A percentile compares a stretch with the other conserved stretches of the same genome.
phyloP scores from a whole-genome alignment of 768 basidiomycete species.

The Tremella yokohamensis region DNA sequence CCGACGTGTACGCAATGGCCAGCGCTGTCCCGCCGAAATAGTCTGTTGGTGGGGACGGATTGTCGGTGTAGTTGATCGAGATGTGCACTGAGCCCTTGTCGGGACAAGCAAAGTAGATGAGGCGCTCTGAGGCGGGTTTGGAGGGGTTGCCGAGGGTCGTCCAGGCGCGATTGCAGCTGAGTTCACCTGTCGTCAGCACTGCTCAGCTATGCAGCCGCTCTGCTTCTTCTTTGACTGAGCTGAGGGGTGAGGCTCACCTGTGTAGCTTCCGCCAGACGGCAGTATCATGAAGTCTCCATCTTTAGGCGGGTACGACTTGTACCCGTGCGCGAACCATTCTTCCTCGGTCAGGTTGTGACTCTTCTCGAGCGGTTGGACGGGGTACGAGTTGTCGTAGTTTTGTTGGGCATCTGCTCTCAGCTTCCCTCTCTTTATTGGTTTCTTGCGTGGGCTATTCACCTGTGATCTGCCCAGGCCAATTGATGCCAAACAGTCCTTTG shows the following conservation, averaged over 20 bases:
- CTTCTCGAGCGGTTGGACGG: conserved; percentile 29
- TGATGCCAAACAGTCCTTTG: conserved; percentile 39
- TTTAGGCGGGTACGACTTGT: conserved; percentile 32
- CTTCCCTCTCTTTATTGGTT: neutral
- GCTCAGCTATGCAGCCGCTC: neutral
- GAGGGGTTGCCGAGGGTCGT: conserved; percentile 13
- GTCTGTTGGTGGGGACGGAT: conserved; percentile 15
- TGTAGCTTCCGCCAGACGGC: conserved; percentile 31
- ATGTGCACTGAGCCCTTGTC: neutral
- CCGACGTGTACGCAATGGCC: conserved; percentile 71
- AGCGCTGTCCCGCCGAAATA: conserved; percentile 53
- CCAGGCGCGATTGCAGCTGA: conserved; percentile 22
- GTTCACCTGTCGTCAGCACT: conserved; percentile 15
- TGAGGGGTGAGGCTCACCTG: no score
- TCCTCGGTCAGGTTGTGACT: conserved; percentile 14
- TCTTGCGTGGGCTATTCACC: conserved; percentile 14
- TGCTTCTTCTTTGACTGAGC: no score
- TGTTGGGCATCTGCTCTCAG: conserved; percentile 2
- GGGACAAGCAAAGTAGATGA: conserved; percentile 3
- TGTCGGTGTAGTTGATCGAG: neutral
- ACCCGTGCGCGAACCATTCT: conserved; percentile 41
- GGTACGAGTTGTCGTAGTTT: conserved; percentile 31
- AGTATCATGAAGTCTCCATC: conserved; percentile 34
- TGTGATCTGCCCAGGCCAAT: conserved; percentile 30
- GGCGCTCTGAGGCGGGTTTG: neutral